Evolutionary conservation across 2,329 filamentous ascomycete species (phyloP), one percentile per base, ranked within the genome.

Genomic region (Bretziella fagacearum): DNA sequence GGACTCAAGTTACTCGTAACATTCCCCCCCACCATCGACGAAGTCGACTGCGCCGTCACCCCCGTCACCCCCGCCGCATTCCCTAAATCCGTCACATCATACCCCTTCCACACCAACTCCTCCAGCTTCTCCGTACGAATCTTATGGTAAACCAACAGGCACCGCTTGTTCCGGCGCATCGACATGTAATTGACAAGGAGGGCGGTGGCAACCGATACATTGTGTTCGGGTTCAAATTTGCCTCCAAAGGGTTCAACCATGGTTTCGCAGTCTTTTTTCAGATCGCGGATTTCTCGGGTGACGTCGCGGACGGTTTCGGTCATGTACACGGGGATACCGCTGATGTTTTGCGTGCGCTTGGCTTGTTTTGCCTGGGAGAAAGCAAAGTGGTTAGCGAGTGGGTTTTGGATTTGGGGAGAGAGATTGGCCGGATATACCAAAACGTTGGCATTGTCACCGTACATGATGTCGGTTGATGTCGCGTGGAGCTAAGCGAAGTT

Each of bases 141-240:
- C 26, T 83, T 79, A 60, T 98, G 91, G 59, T 98, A 98, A 3
- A 89, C 87, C 5, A 98, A 74, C 17, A 98, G 70, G 58, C 91
- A 98, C 36, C 91, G 80, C 63, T 98, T 98, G 62, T 98, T 94
- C 47, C 91, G 75, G 42, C 91, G 79, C 82, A 96, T 95, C 55
- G 84, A 86, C 8, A 98, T 68, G 60, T 98, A 89, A 60, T 95
- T 84, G 52, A 96, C 87, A 18, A 98, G 75, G 20, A 98, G 70
- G 1, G 84, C 84, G 59, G 85, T 93, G 2, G 89, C 87, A 26
- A 81, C 81, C 7, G 83, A 84, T 37, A 85, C 84, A 56, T 95
- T 79, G 8, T 79, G 73, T 13, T 79, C 74, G 0, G 86, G 89
- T 55, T 94, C 80, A 66, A 96, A 96, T 0, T 79, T 80, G 51